phyloP scores from a whole-genome alignment of 2,329 filamentous ascomycete genomes.

The Fusarium buxicola region DNA sequence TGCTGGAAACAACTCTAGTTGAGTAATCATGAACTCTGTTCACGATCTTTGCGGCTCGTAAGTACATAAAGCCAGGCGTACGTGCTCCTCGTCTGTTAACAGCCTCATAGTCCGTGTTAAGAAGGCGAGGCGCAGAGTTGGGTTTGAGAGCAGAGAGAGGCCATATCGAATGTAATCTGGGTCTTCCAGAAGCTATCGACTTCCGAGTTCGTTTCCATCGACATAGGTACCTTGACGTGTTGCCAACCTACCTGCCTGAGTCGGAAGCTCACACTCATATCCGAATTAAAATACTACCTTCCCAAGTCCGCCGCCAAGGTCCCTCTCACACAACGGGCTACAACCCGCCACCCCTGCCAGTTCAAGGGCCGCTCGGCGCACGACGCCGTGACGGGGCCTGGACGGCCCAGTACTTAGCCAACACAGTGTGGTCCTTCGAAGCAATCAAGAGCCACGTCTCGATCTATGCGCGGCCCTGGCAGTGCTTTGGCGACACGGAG shows the following conservation, averaged over 20 bases:
- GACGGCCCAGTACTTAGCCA: constrained; percentile 56
- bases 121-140: too few species aligned
- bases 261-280: constrained; percentile 2
- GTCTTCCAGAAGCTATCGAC: constrained; percentile 72
- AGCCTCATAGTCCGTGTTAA: too few species aligned
- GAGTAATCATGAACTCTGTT: too few species aligned
- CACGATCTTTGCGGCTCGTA: too few species aligned
- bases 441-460: constrained; percentile 66
- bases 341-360: constrained; percentile 65
- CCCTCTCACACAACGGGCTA: constrained; percentile 59
- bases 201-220: constrained; percentile 61
- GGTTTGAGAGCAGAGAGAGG: neutral
- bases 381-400: constrained; percentile 60
- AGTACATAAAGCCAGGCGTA: too few species aligned
- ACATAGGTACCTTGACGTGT: neutral
- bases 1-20: too few species aligned
- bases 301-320: constrained; percentile 62
- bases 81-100: too few species aligned
- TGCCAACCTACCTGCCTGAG: neutral
- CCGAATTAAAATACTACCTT: constrained; percentile 73
- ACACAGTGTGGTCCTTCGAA: constrained; percentile 69
- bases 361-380: constrained; percentile 72
- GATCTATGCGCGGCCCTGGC: constrained; percentile 71
- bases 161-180: constrained; percentile 66
- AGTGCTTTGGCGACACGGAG: constrained; percentile 72